Base-by-base conservation (phyloP, 202 grass and related monocot species). In the Carex arenaria region DNA sequence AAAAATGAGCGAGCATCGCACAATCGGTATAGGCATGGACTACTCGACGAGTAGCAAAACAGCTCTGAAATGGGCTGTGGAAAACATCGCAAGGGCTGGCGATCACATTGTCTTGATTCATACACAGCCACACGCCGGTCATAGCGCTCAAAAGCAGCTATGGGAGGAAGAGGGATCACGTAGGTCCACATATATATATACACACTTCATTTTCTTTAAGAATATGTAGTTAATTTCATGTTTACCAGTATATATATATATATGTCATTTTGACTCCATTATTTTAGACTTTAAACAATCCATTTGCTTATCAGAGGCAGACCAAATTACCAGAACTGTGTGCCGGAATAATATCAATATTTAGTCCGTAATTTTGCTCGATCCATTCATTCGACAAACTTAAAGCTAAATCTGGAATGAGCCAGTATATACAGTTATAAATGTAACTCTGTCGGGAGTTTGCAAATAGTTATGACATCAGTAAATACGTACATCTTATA, bases 161-260 rank as follows among this genome's bases (percentile, higher is more conserved):
- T 95, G 93, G 93, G 79, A 90, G 32, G 86, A 74, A 2, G 70
- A 84, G 11, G 93, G 93, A 53, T 95, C 93, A 78, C 93, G 92
- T 91, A 43, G 3, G 55, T 42, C 11, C 69, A 34, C 15, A 57
- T 59, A 69, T 20, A 17, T 30, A 10, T 10, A n/a, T n/a, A n/a
- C n/a, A n/a, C n/a, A 15, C 19, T 43, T 32, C 31, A 20, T 9
- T 62, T n/a, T 49, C 23, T 28, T 38, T 38, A 60, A 60, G 10
- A 38, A 10, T 38, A 10, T n/a, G 60, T 57, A n/a, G 26, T 0
- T 31, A 5, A 30, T 12, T 13, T 36, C 40, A n/a, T 32, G 5
- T 67, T 22, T 26, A 15, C 8, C 59, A 6, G 20, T 72, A n/a
- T 59, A 69, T 84, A 34, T 66, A 0, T 26, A 26, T 26, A 31